Conservation (phyloP, 1,284 basidiomycete genomes). For the Ganoderma meredithae region DNA sequence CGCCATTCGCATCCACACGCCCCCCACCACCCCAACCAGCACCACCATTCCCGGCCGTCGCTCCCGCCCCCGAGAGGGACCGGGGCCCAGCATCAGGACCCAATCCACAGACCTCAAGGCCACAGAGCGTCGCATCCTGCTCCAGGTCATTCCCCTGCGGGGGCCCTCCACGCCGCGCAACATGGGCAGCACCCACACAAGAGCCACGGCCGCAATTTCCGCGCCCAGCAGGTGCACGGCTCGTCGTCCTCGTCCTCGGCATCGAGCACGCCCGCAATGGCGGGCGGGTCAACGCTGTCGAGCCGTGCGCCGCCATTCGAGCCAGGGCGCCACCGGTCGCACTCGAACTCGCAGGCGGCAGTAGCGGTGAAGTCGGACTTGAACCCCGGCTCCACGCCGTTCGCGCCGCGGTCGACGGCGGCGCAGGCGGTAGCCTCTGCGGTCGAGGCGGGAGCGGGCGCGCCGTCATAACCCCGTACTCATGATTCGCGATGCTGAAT, state of each 20-base stretch:
- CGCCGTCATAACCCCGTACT: neutral
- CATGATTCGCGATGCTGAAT: too few relatives aligned
- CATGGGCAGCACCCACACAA: conserved; percentile 29
- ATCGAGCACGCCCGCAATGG: conserved; percentile 22
- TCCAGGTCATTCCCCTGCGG: conserved; percentile 31
- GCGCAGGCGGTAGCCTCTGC: conserved; percentile 20
- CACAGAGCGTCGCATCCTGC: conserved; percentile 34
- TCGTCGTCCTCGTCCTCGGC: conserved; percentile 32
- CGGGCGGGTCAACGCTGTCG: conserved; percentile 38
- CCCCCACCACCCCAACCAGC: conserved; percentile 27
- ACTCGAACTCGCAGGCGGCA: conserved; percentile 13
- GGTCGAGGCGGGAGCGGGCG: neutral
- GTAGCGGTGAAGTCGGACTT: conserved; percentile 37
- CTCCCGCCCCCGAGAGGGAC: conserved; percentile 25
- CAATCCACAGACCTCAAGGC: conserved; percentile 36
- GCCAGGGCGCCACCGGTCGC: conserved; percentile 32
- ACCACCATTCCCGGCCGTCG: conserved; percentile 30
- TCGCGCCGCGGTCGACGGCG: conserved; percentile 34
- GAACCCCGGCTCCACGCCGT: conserved; percentile 41
- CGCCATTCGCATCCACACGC: conserved; percentile 41
- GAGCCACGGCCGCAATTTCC: conserved; percentile 20
- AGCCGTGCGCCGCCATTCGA: conserved; percentile 45
- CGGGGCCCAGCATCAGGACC: conserved; percentile 26
- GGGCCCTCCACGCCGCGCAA: conserved; percentile 39
- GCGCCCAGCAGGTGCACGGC: conserved; percentile 25